phyloP scores from a whole-genome alignment of 2,329 filamentous ascomycete species.

The Karstenula rhodostoma region DNA sequence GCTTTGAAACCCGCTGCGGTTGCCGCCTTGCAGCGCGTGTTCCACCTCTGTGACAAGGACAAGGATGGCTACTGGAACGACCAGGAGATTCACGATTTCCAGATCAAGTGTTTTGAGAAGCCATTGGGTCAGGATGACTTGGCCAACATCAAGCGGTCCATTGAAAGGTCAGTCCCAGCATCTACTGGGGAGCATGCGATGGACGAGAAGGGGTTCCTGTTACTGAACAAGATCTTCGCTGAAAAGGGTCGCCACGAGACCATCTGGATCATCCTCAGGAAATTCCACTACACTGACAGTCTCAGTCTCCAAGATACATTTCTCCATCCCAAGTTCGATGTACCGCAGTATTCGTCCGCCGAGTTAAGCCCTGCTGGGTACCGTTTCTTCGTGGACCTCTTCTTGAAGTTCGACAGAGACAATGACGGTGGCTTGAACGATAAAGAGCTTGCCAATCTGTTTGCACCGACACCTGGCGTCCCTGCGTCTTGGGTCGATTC shows the following conservation, averaged over 20 bases:
- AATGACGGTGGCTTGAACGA: slow-evolving; percentile 95
- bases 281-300: slow-evolving; percentile 96
- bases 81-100: slow-evolving; percentile 88
- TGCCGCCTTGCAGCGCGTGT: slow-evolving; percentile 85
- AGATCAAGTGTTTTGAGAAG: slow-evolving; percentile 91
- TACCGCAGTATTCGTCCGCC: slow-evolving; percentile 89
- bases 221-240: slow-evolving; percentile 94
- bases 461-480: slow-evolving; percentile 90
- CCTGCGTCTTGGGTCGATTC: slow-evolving; percentile 87
- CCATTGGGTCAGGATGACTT: slow-evolving; percentile 81
- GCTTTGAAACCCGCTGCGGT: slow-evolving; percentile 88
- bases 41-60: slow-evolving; percentile 95
- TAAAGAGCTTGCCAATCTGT: slow-evolving; percentile 82
- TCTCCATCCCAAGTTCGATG: slow-evolving; percentile 91
- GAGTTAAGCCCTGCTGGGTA: slow-evolving; percentile 95
- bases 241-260: slow-evolving; percentile 98
- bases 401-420: slow-evolving; percentile 94
- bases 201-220: slow-evolving; percentile 81
- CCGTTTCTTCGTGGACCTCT: slow-evolving; percentile 96
- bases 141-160: slow-evolving; percentile 87
- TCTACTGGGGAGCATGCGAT: slow-evolving; percentile 72
- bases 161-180: slow-evolving; percentile 72
- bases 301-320: slow-evolving; percentile 90
- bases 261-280: slow-evolving; percentile 94
- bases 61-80: slow-evolving; percentile 94